Evolutionary conservation across 352 stramenopile species (phyloP), one percentile per base, ranked within the genome.

Genomic region (Pythium utonaiense): DNA sequence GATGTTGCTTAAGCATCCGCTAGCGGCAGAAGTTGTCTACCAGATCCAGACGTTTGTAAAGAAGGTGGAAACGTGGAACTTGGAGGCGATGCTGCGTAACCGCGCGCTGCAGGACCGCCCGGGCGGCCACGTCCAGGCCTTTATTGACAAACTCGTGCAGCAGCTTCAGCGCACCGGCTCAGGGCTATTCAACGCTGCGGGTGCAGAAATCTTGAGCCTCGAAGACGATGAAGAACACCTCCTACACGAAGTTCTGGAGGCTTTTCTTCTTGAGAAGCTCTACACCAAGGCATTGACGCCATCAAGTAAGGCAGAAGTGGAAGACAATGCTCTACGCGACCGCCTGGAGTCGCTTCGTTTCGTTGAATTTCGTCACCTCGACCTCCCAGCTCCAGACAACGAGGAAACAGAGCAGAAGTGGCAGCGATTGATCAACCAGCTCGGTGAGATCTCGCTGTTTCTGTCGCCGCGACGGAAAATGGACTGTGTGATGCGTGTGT

Each of bases 201-300:
- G 25, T 8, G 21, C 63, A 6, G 19, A 56, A 34, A 64, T 62
- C n/a, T 48, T 63, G 17, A 45, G 31, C n/a, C 34, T 60, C 10
- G 70, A 84, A 40, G 69, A 75, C 1, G 65, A 69, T 30, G 77
- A 79, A 19, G 67, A 73, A 7, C 73, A 86, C 17, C 31, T 86
- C 22, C 59, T 91, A 13, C 73, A 82, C 25, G 84, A 93, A 56
- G 76, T 85, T 0, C 45, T 97, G 14, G 91, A 98, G 53, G 84
- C 86, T 12, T 96, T 97, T 41, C 30, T 98, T 45, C 94, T 97
- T 74, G 79, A 91, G 59, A 98, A 98, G 48, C 36, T 97, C 30
- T 91, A 96, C 50, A 16, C 57, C 0, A 77, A 78, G 30, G 82
- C 74, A 13, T 80, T 97, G 62, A 83, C 70, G 10, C 77, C 82